phyloP scores from a whole-genome alignment of 495 filamentous ascomycete species.

The Tricharina praecox region DNA sequence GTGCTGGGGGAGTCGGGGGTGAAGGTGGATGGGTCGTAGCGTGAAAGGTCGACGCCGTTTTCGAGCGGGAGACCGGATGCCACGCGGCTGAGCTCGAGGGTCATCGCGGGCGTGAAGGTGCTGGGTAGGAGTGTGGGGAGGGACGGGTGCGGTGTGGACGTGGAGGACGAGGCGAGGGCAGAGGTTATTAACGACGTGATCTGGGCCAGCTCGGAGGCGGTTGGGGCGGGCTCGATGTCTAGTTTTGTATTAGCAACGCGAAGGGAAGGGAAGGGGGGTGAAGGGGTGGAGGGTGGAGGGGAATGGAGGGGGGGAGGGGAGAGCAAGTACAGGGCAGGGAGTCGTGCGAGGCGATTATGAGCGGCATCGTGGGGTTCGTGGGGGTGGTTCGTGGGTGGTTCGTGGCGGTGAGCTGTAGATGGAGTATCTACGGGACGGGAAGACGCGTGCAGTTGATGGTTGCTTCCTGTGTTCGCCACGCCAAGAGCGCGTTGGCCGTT shows the following conservation, averaged over 20 bases:
- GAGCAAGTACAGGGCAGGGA: slow-evolving; percentile 60
- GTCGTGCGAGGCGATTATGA: slow-evolving; percentile 57
- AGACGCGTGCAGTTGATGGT: neutral
- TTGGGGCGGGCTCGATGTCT: slow-evolving; percentile 59
- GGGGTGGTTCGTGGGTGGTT: neutral
- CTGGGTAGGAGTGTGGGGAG: slow-evolving; percentile 28
- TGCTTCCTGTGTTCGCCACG: neutral
- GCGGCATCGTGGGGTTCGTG: slow-evolving; percentile 36
- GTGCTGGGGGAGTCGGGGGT: slow-evolving; percentile 24
- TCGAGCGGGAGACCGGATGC: slow-evolving; percentile 36
- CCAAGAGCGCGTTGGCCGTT: neutral
- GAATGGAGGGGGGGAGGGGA: slow-evolving; percentile 3
- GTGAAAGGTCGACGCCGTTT: slow-evolving; percentile 54
- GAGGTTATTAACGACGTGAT: slow-evolving; percentile 48
- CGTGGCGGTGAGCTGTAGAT: neutral
- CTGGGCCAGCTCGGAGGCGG: slow-evolving; percentile 37
- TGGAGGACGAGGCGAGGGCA: slow-evolving; percentile 39
- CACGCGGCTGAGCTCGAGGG: slow-evolving; percentile 45
- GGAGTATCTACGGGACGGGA: neutral
- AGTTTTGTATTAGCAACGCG: slow-evolving; percentile 4
- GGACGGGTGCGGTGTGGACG: slow-evolving; percentile 29
- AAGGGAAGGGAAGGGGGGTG: neutral
- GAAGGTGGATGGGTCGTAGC: slow-evolving; percentile 54
- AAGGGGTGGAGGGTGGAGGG: slow-evolving; percentile 5
- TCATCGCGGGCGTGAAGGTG: slow-evolving; percentile 43